Percentiles rank a stretch among this genome's conserved stretches.
Conservation (phyloP, 805 yeast genomes). For the Maudiozyma saulgeensis region DNA sequence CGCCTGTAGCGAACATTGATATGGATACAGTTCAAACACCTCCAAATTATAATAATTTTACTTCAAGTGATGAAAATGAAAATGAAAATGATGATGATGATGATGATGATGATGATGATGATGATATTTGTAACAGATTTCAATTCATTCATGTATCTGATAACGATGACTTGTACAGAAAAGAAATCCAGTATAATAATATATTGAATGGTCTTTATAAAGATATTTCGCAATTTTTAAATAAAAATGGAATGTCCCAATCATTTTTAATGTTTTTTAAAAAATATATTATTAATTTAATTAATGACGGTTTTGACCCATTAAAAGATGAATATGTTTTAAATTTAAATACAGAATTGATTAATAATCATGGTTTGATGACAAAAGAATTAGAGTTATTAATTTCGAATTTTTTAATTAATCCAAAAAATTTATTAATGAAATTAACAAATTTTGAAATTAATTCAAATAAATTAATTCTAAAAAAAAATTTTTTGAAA, state of each 20-base stretch:
- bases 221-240: constrained; percentile 18
- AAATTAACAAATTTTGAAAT: constrained; percentile 16
- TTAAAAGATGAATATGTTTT: constrained; percentile 16
- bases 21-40: neutral
- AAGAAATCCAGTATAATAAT: neutral
- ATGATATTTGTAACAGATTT: neutral
- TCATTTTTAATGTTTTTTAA: constrained; percentile 21
- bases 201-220: constrained; percentile 10
- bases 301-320: constrained; percentile 15
- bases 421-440: constrained; percentile 20
- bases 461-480: constrained; percentile 3
- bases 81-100: neutral
- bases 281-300: constrained; percentile 11
- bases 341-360: constrained; percentile 16
- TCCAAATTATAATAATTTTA: neutral
- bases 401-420: constrained; percentile 12
- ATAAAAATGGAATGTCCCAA: constrained; percentile 18
- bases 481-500: constrained; percentile 7
- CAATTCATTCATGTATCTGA: neutral
- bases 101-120: neutral
- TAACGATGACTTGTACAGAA: neutral
- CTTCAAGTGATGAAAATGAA: neutral
- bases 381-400: constrained; percentile 12
- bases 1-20: neutral
- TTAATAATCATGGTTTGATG: constrained; percentile 9